Base-by-base conservation (phyloP, 192 early-diverging fungal genomes). In the Backusella sp. region DNA sequence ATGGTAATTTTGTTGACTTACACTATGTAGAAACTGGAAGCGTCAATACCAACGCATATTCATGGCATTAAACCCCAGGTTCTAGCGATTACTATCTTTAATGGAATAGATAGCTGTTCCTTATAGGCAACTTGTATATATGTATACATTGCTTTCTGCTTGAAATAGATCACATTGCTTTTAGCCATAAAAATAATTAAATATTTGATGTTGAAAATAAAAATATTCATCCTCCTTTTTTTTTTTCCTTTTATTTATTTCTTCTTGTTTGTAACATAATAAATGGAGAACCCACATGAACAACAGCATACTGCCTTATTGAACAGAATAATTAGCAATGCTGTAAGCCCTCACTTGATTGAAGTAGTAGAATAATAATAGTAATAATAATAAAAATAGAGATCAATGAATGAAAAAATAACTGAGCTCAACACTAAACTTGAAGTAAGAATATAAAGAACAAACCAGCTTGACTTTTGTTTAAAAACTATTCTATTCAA, bases 241-340 rank as follows among this genome's bases (percentile, higher is more conserved):
- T 39, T 39, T 39, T 39, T 39, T 39, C 9, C 12, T 39, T 39
- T 39, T 12, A 39, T 39, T 39, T 39, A 39, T 12, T 39, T 11
- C 11, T 39, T 39, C 9, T 3, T 11, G 9, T 12, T 39, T 39
- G 11, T 11, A 39, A 39, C 11, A 39, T 39, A 44, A 44, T 56
- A 56, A 42, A 83, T 83, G 81, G 81, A 83, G 52, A 83, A 84
- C 68, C 84, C 84, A 32, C 79, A 84, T 36, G 84, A 84, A 59
- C 77, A 84, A 66, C 80, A 83, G 49, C 84, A 85, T 67, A 78
- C 72, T 62, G 74, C 74, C 8, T 68, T 85, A 39, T 73, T 85
- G 35, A 72, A 66, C 52, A 70, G 84, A 68, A 83, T 85, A 41
- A 77, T 83, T 11, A 49, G 72, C 26, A 83, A 83, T 36, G 76